phyloP scores from a whole-genome alignment of 2,329 filamentous ascomycete genomes.

The Venturia aucupariae region DNA sequence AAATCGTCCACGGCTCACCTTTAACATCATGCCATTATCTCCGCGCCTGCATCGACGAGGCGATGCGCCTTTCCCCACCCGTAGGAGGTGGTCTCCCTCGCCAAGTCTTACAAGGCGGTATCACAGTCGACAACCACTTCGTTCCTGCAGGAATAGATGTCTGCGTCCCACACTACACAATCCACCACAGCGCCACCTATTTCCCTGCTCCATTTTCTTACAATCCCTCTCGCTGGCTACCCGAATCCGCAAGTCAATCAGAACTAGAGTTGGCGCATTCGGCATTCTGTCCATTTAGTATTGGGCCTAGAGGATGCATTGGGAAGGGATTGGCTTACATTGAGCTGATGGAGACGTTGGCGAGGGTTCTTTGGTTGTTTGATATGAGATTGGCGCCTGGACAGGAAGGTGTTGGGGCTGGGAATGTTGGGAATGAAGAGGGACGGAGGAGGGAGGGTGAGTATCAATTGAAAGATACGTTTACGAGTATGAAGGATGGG shows the following conservation, averaged over 20 bases:
- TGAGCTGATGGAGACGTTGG: conserved; percentile 56
- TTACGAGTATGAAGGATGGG: conserved; percentile 65
- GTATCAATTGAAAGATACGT: conserved; percentile 63
- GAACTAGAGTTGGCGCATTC: conserved; percentile 40
- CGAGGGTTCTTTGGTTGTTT: conserved; percentile 51
- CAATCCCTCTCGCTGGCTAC: conserved; percentile 30
- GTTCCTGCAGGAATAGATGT: conserved; percentile 29
- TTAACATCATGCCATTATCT: conserved; percentile 27
- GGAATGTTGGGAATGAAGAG: conserved; percentile 39
- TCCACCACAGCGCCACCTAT: conserved; percentile 31
- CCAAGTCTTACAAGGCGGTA: conserved; percentile 29
- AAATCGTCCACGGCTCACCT: conserved; percentile 28
- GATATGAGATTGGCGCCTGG: conserved; percentile 38
- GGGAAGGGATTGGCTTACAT: conserved; percentile 61
- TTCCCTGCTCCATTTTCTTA: conserved; percentile 30
- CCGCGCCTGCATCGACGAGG: conserved; percentile 32
- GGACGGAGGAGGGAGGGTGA: conserved; percentile 49
- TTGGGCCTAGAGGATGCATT: conserved; percentile 63
- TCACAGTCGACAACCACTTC: conserved; percentile 28
- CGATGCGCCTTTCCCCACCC: conserved; percentile 32
- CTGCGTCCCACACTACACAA: conserved; percentile 29
- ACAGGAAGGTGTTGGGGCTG: conserved; percentile 30
- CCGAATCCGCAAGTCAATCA: conserved; percentile 19
- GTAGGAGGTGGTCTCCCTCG: conserved; percentile 30
- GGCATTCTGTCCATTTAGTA: conserved; percentile 66